Evolutionary conservation across 1,284 basidiomycete species (phyloP), one percentile per base, ranked within the genome.

Genomic region (Trametes versicolor): DNA sequence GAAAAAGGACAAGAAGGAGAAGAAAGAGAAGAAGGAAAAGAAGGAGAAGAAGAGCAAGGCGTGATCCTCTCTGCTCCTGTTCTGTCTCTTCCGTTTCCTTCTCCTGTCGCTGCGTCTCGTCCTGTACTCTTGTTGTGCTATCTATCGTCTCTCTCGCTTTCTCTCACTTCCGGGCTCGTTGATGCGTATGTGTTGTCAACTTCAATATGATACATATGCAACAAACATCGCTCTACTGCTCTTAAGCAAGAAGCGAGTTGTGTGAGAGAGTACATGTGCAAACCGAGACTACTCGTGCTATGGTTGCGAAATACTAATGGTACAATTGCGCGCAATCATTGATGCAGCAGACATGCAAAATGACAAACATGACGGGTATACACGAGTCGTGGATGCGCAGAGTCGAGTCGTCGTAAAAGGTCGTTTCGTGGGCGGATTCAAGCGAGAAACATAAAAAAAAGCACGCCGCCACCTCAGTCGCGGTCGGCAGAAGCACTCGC

Each of bases 41-140:
- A 80, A 82, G 60, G 78, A 83, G 73, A 76, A 79, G 71, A 84
- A 83, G 76, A 78, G 76, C 52, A 85, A 83, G 75, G 79, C 77
- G 72, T 83, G 73, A 73, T 70, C 32, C 37, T 19, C 21, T 39
- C 47, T 50, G 21, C 41, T 65, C 47, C 23, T 55, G 56, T 48
- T 48, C 43, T 45, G 29, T 58, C 41, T 61, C 48, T 60, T 61
- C 59, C 59, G 10, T 55, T 19, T 34, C 34, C 37, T 3, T 49
- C 8, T 60, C 29, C 29, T 53, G 58, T 65, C 55, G 41, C 51
- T 55, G 43, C 55, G 54, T 55, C 56, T 62, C 43, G 47, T 60
- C 34, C 61, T 69, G 68, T 69, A 69, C 55, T 68, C 50, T 59
- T 66, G 58, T 59, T 69, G 65, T 67, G 65, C 63, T 69, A 63